phyloP scores from a whole-genome alignment of 2,329 filamentous ascomycete genomes.

The Emmonsia crescens region DNA sequence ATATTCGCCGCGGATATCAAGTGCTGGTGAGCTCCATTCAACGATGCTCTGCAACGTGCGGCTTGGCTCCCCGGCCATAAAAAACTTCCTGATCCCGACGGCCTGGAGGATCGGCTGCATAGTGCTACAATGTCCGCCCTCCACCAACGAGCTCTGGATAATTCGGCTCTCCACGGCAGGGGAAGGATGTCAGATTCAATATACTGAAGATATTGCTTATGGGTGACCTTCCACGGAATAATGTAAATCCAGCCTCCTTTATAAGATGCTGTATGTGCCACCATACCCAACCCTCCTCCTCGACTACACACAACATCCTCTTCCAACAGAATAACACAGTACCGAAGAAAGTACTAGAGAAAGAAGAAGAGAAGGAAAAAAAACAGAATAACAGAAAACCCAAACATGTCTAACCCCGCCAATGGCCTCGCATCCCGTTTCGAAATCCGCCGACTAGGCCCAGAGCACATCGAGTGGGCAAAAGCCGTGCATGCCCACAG shows the following conservation, averaged over 20 bases:
- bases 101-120: too few species aligned
- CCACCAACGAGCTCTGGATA: too few species aligned
- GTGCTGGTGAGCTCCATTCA: too few species aligned
- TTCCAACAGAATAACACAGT: not conserved
- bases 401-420: not conserved
- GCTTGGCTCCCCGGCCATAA: too few species aligned
- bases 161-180: too few species aligned
- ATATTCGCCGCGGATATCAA: too few species aligned
- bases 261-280: not conserved
- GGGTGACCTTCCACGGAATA: not conserved
- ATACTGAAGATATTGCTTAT: too few species aligned
- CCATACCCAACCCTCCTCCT: not conserved
- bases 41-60: too few species aligned
- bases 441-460: slow-evolving; percentile 11
- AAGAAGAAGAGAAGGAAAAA: not conserved
- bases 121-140: too few species aligned
- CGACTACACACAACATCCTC: not conserved
- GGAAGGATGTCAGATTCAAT: too few species aligned
- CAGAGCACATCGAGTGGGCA: slow-evolving; percentile 9
- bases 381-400: not conserved
- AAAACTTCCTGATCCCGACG: too few species aligned
- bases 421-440: slow-evolving; percentile 7
- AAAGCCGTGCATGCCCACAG: slow-evolving; percentile 12
- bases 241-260: not conserved
- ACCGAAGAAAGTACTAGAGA: not conserved